Percentiles rank a stretch among this genome's conserved stretches.
phyloP scores from a whole-genome alignment of 1,139 yeast genomes.

The Geotrichum australiense region DNA sequence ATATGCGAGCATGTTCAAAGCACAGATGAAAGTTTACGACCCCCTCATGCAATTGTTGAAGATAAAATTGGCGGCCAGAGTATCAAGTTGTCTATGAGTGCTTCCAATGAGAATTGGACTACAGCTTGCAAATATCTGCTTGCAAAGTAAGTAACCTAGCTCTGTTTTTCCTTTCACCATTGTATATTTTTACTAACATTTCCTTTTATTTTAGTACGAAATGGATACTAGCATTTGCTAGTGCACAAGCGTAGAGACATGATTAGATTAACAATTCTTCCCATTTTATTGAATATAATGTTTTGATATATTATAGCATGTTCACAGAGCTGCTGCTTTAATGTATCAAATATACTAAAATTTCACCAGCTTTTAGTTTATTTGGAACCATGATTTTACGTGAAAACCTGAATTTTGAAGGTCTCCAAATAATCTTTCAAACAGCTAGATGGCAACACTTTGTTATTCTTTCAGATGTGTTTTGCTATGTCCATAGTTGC shows the following conservation, averaged over 20 bases:
- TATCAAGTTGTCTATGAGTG: constrained; percentile 57
- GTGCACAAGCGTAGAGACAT: constrained; percentile 19
- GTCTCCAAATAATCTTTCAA: too few relatives aligned
- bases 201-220: constrained; percentile 24
- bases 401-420: too few relatives aligned
- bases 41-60: constrained; percentile 60
- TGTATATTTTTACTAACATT: constrained; percentile 2
- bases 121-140: constrained; percentile 76
- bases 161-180: neutral
- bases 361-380: too few relatives aligned
- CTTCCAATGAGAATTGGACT: constrained; percentile 79
- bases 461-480: too few relatives aligned
- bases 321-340: too few relatives aligned
- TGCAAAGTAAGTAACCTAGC: constrained; percentile 42
- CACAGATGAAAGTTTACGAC: constrained; percentile 51
- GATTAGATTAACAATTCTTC: too few relatives aligned
- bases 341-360: too few relatives aligned
- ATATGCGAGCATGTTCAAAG: constrained; percentile 46
- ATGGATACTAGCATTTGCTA: constrained; percentile 38
- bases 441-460: too few relatives aligned
- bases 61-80: constrained; percentile 76
- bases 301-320: too few relatives aligned
- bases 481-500: too few relatives aligned
- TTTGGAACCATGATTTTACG: too few relatives aligned
- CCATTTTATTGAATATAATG: too few relatives aligned